A percentile compares a stretch with the other conserved stretches of the same genome.
These are phyloP conservation scores for Diplocarpon rosae DNA, from an alignment of 2,329 filamentous ascomycete genomes.

Conservation along the genomic window DNA sequence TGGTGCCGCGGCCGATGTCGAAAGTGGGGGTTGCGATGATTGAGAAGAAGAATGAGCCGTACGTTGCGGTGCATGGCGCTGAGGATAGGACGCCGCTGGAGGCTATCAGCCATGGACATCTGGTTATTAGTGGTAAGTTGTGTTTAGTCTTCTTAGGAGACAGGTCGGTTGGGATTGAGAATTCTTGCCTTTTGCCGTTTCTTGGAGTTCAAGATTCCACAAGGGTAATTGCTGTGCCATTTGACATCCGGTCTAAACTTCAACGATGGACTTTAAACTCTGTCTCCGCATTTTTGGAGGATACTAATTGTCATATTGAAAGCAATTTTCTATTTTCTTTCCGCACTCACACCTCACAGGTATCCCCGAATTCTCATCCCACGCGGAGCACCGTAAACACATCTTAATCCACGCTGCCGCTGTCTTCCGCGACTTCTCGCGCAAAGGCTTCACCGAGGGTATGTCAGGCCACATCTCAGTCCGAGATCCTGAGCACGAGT, in stretches of 20 bases:
- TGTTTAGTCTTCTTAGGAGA: background rate
- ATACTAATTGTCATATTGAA: too few species aligned
- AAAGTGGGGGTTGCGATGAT: constrained; percentile 12
- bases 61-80: constrained; percentile 18
- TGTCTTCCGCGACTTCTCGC: constrained; percentile 57
- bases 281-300: too few species aligned
- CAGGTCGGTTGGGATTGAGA: background rate
- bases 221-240: too few species aligned
- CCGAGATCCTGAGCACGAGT: constrained; percentile 49
- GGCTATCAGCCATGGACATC: constrained; percentile 26
- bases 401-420: constrained; percentile 56
- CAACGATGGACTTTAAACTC: too few species aligned
- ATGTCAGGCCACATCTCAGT: constrained; percentile 59
- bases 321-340: background rate
- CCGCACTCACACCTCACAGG: constrained; percentile 28
- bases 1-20: background rate
- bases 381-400: constrained; percentile 48
- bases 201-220: too few species aligned
- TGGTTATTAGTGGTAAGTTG: constrained; percentile 21
- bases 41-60: constrained; percentile 10
- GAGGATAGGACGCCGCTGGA: constrained; percentile 26
- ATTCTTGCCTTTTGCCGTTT: too few species aligned
- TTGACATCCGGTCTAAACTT: too few species aligned
- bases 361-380: constrained; percentile 44
- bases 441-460: constrained; percentile 56